Evolutionary conservation across 352 stramenopile species (phyloP).

Genomic region (Globisporangium barbulae): DNA sequence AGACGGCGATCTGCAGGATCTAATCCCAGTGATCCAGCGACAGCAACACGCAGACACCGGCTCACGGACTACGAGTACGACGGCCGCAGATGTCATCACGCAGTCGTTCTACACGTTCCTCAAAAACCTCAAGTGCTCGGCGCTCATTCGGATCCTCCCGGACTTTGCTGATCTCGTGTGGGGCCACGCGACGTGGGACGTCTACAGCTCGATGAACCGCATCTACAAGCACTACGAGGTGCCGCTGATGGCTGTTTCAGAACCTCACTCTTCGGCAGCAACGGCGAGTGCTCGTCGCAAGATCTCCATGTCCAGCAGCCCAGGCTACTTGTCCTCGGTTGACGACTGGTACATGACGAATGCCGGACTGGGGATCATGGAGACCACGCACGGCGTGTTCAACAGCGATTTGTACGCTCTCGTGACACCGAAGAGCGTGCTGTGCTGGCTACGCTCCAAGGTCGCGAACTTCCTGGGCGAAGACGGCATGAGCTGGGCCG

Average conservation of each 20-base stretch:
- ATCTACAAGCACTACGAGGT: constrained; percentile 85
- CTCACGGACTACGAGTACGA: not conserved
- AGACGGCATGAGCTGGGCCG: constrained; percentile 44
- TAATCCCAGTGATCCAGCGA: constrained; percentile 36
- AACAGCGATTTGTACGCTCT: constrained; percentile 48
- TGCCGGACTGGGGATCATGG: constrained; percentile 46
- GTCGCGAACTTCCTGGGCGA: constrained; percentile 44
- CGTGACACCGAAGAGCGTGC: constrained; percentile 44
- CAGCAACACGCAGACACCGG: not conserved
- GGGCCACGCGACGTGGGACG: constrained; percentile 73
- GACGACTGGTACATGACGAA: constrained; percentile 82
- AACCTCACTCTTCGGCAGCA: not conserved
- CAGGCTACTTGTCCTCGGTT: constrained; percentile 68
- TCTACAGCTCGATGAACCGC: constrained; percentile 67
- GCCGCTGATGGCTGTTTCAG: constrained; percentile 19
- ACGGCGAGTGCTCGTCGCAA: constrained; percentile 18
- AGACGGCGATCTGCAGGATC: constrained; percentile 49
- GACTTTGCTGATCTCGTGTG: constrained; percentile 59
- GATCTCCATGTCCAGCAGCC: constrained; percentile 76
- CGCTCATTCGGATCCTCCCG: constrained; percentile 58
- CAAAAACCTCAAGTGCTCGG: constrained; percentile 70
- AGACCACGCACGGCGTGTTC: constrained; percentile 74
- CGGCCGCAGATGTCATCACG: constrained; percentile 12
- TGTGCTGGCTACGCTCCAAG: constrained; percentile 64
- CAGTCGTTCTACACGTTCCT: constrained; percentile 40